These are phyloP conservation scores for Vaucheria bursata DNA, from an alignment of 352 stramenopile genomes.

Conservation along the genomic window DNA sequence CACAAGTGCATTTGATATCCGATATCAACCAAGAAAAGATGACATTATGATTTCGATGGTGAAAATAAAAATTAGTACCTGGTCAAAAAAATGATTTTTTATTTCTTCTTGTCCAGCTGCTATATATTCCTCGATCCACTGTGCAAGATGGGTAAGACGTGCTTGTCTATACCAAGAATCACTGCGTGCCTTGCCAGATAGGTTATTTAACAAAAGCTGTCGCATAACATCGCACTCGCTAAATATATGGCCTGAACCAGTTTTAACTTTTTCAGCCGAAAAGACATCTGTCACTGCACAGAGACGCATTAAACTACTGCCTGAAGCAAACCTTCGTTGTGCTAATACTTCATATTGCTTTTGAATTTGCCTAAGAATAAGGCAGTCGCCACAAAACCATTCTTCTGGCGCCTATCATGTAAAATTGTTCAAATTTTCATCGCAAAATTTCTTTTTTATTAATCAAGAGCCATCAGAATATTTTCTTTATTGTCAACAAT, in stretches of 20 bases:
- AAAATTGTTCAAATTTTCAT: no score
- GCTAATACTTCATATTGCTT: conserved; percentile 16
- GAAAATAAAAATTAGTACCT: no score
- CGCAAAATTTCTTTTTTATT: no score
- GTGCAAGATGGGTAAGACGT: conserved; percentile 14
- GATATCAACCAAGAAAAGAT: no score
- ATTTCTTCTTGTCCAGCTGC: background rate
- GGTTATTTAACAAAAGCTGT: conserved; percentile 24
- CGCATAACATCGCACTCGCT: conserved; percentile 14
- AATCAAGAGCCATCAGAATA: no score
- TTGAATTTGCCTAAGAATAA: conserved; percentile 21
- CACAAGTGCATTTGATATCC: no score
- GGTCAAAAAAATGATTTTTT: background rate
- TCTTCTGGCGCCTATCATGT: conserved; percentile 6
- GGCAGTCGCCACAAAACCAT: conserved; percentile 39
- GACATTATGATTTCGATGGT: no score
- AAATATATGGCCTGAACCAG: background rate
- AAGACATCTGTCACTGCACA: background rate
- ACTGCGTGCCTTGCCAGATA: conserved; percentile 12
- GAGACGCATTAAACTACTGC: background rate
- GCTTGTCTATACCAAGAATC: conserved; percentile 18
- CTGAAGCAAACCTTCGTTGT: background rate
- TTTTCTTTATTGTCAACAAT: no score
- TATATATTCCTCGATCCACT: conserved; percentile 17
- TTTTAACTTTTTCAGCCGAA: background rate